Evolutionary conservation across 2,329 filamentous ascomycete genomes (phyloP).

Genomic region (Penicillium sp.): DNA sequence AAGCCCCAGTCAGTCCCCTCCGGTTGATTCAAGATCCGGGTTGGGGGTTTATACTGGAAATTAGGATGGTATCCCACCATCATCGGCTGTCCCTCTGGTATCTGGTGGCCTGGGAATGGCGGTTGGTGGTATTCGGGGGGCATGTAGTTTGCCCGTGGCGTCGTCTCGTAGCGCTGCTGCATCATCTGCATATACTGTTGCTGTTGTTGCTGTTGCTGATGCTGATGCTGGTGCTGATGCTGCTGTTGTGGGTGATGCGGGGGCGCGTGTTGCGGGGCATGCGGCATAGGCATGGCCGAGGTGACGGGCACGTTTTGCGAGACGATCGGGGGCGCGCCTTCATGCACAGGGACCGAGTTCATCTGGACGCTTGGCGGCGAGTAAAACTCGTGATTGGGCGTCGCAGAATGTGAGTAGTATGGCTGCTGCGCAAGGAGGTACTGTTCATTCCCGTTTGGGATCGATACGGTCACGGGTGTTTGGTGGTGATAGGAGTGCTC

Average conservation of each 20-base stretch:
- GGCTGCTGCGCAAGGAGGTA: slow-evolving; percentile 41
- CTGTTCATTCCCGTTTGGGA: slow-evolving; percentile 37
- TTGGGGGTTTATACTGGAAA: slow-evolving; percentile 37
- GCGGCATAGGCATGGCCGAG: slow-evolving; percentile 32
- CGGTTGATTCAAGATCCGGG: slow-evolving; percentile 40
- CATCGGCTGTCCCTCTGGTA: slow-evolving; percentile 33
- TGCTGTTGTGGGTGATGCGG: slow-evolving; percentile 38
- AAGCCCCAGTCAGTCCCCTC: slow-evolving; percentile 46
- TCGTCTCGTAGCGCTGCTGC: slow-evolving; percentile 37
- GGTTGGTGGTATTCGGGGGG: slow-evolving; percentile 36
- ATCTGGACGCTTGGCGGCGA: slow-evolving; percentile 37
- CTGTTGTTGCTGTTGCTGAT: slow-evolving; percentile 35
- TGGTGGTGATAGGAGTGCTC: slow-evolving; percentile 39
- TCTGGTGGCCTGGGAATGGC: slow-evolving; percentile 31
- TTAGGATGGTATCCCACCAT: slow-evolving; percentile 38
- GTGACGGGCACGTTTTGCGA: slow-evolving; percentile 35
- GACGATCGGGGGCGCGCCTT: slow-evolving; percentile 32
- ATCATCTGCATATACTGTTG: slow-evolving; percentile 34
- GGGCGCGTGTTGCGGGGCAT: slow-evolving; percentile 30
- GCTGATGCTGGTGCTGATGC: slow-evolving; percentile 32
- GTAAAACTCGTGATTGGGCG: slow-evolving; percentile 42
- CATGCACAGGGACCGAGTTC: slow-evolving; percentile 34
- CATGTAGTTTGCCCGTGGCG: slow-evolving; percentile 33
- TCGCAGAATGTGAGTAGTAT: slow-evolving; percentile 37
- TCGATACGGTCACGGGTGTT: slow-evolving; percentile 30